Evolutionary conservation across 2,329 filamentous ascomycete species (phyloP).

Genomic region (Epichloe gansuensis): DNA sequence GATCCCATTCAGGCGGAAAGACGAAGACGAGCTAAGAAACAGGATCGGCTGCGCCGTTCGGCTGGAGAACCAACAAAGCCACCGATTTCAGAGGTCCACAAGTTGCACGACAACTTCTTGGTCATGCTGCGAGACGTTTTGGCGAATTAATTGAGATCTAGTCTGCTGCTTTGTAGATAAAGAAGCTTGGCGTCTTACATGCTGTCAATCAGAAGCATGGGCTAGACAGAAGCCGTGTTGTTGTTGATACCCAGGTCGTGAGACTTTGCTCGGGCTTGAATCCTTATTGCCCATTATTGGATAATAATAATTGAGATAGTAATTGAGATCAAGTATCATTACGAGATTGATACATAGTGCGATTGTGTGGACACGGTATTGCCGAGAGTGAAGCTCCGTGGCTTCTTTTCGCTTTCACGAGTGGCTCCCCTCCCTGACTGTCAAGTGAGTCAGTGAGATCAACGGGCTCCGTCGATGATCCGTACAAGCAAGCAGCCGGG

Average conservation of each 20-base stretch:
- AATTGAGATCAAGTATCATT: neutral
- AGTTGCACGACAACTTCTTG: constrained; percentile 67
- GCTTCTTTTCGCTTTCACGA: too few species aligned
- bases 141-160: constrained; percentile 43
- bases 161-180: neutral
- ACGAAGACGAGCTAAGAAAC: constrained; percentile 59
- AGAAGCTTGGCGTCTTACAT: neutral
- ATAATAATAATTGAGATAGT: neutral
- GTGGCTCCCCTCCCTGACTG: too few species aligned
- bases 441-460: too few species aligned
- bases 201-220: neutral
- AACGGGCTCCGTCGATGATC: neutral
- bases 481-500: neutral
- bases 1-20: constrained; percentile 85
- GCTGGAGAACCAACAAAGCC: constrained; percentile 81
- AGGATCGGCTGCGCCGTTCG: constrained; percentile 65
- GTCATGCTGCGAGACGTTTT: constrained; percentile 71
- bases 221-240: neutral
- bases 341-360: neutral
- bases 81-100: constrained; percentile 62
- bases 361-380: too few species aligned
- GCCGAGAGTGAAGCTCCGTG: too few species aligned
- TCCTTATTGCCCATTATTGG: neutral
- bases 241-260: neutral
- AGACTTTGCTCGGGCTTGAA: neutral